Conservation (phyloP, 2,329 filamentous ascomycete species). For the Plectosphaerella plurivora region DNA sequence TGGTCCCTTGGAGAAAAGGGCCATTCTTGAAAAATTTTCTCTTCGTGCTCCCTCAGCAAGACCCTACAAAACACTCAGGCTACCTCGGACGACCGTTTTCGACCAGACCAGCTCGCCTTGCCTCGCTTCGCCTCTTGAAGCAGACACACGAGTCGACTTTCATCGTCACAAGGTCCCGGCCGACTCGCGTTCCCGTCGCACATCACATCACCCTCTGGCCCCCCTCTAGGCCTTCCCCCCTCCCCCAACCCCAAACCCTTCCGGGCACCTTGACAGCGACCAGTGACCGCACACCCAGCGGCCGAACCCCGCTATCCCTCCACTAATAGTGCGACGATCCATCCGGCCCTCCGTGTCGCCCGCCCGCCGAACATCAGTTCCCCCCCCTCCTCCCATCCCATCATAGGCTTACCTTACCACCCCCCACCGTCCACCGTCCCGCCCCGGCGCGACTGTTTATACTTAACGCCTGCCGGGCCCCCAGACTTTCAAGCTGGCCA, state of each 20-base stretch:
- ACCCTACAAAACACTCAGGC: constrained; percentile 6
- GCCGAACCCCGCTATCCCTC: constrained; percentile 6
- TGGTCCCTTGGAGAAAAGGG: background rate
- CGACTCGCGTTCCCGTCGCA: background rate
- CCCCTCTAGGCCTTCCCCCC: background rate
- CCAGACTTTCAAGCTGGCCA: background rate
- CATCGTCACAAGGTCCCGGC: background rate
- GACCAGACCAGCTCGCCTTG: background rate
- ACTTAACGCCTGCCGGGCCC: constrained; percentile 8
- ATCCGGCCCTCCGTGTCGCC: background rate
- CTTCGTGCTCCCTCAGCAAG: background rate
- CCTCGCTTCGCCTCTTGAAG: background rate
- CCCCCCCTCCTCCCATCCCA: background rate
- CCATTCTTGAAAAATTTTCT: background rate
- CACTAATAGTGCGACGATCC: constrained; percentile 2
- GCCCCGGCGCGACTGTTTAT: background rate
- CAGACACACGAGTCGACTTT: background rate
- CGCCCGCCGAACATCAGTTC: background rate
- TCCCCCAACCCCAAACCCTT: background rate
- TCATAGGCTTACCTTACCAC: constrained; percentile 3
- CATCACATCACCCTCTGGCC: background rate
- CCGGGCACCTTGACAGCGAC: background rate
- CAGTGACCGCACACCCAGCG: background rate
- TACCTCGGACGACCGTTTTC: background rate
- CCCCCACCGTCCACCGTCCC: background rate